Evolutionary conservation across 805 yeast species (phyloP).

Genomic region (Candida vaughaniae): DNA sequence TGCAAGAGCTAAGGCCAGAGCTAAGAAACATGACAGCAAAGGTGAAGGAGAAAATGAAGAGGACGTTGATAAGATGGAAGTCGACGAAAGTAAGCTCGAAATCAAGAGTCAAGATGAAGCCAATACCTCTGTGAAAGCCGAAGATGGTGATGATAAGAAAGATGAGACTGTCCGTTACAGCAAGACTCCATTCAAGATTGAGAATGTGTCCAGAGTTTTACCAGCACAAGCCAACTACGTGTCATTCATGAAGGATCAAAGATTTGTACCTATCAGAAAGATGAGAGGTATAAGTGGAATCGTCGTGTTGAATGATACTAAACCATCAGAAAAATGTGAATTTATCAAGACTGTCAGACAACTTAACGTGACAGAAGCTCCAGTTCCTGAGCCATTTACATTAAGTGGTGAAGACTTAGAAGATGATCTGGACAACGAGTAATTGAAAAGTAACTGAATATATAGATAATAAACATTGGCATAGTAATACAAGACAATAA

Average conservation of each 20-base stretch:
- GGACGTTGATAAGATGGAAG: slow-evolving; percentile 41
- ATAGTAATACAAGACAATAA: slow-evolving; percentile 1
- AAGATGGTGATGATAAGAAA: slow-evolving; percentile 33
- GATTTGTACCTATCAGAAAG: slow-evolving; percentile 82
- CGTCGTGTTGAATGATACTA: slow-evolving; percentile 64
- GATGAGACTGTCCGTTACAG: slow-evolving; percentile 49
- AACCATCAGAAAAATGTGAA: slow-evolving; percentile 59
- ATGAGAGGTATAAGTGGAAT: slow-evolving; percentile 69
- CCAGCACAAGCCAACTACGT: slow-evolving; percentile 86
- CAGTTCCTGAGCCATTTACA: slow-evolving; percentile 67
- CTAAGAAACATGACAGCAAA: slow-evolving; percentile 59
- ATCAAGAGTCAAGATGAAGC: slow-evolving; percentile 14
- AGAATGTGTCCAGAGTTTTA: slow-evolving; percentile 82
- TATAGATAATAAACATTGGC: not conserved
- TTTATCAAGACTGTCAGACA: slow-evolving; percentile 84
- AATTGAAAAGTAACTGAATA: slow-evolving; percentile 1
- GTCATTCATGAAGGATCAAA: slow-evolving; percentile 68
- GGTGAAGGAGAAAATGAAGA: slow-evolving; percentile 48
- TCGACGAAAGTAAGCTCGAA: slow-evolving; percentile 27
- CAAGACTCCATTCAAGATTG: slow-evolving; percentile 65
- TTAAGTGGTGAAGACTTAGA: slow-evolving; percentile 57
- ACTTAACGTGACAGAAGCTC: slow-evolving; percentile 69
- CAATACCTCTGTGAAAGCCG: slow-evolving; percentile 12
- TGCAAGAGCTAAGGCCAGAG: slow-evolving; percentile 89
- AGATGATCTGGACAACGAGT: slow-evolving; percentile 17